Evolutionary conservation across 78 protist genomes (phyloP).

Genomic region (Mastigamoeba balamuthi): DNA sequence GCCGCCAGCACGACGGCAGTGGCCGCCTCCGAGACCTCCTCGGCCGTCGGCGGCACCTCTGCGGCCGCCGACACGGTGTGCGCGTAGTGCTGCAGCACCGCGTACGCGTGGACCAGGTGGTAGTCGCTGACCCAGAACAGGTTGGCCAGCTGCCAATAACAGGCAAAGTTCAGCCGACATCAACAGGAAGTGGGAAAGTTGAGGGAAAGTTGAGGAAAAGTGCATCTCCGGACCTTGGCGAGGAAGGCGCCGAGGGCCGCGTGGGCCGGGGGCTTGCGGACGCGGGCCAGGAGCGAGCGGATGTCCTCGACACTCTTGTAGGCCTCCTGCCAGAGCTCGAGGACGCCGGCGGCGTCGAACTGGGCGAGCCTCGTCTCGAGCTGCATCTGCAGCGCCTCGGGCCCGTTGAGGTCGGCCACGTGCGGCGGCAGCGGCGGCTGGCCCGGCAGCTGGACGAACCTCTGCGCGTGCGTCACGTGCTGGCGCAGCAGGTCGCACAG

Average conservation of each 20-base stretch:
- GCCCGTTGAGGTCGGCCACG: constrained; percentile 21
- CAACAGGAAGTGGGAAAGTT: no score
- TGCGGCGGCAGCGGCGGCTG: background rate
- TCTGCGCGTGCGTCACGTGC: constrained; percentile 18
- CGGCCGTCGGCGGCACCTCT: constrained; percentile 7
- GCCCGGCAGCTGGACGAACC: background rate
- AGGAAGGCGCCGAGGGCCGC: constrained; percentile 6
- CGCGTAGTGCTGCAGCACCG: constrained; percentile 16
- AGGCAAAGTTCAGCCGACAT: no score
- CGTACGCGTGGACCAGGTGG: constrained; percentile 54
- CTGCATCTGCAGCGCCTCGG: constrained; percentile 51
- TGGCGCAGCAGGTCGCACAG: constrained; percentile 62
- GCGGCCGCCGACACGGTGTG: constrained; percentile 31
- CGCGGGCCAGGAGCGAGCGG: constrained; percentile 32
- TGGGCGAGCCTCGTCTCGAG: constrained; percentile 74
- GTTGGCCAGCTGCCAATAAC: constrained; percentile 55
- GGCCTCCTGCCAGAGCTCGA: constrained; percentile 81
- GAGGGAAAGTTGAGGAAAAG: constrained; percentile 50
- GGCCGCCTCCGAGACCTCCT: background rate
- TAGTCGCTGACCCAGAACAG: constrained; percentile 70
- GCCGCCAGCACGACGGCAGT: constrained; percentile 22
- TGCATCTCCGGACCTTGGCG: background rate
- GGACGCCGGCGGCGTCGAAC: constrained; percentile 52
- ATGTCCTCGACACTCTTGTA: constrained; percentile 72
- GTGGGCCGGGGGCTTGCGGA: constrained; percentile 4